phyloP scores from a whole-genome alignment of 768 basidiomycete species.

The Phlebiopsis flavidoalba region DNA sequence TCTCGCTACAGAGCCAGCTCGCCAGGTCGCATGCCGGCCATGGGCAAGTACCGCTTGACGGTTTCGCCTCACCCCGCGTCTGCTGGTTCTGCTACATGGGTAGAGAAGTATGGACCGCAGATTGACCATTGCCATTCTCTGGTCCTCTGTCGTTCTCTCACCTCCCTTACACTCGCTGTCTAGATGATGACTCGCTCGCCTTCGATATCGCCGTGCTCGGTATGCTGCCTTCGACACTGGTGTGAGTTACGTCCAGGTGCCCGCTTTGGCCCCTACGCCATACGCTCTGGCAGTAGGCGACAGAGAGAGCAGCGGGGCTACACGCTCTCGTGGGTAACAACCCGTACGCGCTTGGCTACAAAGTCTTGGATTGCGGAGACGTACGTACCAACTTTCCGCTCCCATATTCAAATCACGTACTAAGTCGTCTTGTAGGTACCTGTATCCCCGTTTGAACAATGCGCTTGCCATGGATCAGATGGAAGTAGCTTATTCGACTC shows the following conservation, averaged over 20 bases:
- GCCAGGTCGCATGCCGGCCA: neutral
- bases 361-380: slow-evolving; percentile 81
- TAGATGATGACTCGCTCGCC: slow-evolving; percentile 45
- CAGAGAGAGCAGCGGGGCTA: slow-evolving; percentile 59
- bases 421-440: slow-evolving; percentile 51
- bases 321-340: slow-evolving; percentile 67
- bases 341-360: slow-evolving; percentile 54
- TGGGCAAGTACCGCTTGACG: neutral
- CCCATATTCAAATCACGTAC: neutral
- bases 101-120: slow-evolving; percentile 69
- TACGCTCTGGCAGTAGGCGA: slow-evolving; percentile 72
- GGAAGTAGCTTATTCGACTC: slow-evolving; percentile 76
- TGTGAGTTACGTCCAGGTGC: slow-evolving; percentile 56
- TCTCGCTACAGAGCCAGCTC: neutral
- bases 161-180: slow-evolving; percentile 65
- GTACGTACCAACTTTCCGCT: slow-evolving; percentile 30
- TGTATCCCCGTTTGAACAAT: slow-evolving; percentile 75
- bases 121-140: slow-evolving; percentile 70
- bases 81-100: slow-evolving; percentile 42
- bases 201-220: slow-evolving; percentile 82
- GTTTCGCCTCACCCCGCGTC: too few relatives aligned
- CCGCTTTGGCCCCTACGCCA: slow-evolving; percentile 83
- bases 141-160: slow-evolving; percentile 85
- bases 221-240: slow-evolving; percentile 76
- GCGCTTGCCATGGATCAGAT: slow-evolving; percentile 81